Conservation (phyloP, 805 yeast species). For the Suhomyces pyralidae region DNA sequence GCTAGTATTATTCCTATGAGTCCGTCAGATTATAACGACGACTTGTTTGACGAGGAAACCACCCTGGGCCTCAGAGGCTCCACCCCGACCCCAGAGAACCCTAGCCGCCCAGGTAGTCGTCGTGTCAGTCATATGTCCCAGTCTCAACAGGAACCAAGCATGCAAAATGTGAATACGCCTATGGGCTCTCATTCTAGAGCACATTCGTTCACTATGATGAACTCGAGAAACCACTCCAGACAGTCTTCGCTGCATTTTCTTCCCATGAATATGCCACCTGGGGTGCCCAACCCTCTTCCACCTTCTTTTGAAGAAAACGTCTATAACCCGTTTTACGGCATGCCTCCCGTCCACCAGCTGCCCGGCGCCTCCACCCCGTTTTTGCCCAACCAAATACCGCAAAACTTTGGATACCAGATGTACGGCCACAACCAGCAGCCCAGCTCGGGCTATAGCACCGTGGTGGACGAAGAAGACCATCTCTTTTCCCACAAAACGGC, state of each 20-base stretch:
- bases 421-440: slow-evolving; percentile 8
- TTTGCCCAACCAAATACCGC: slow-evolving; percentile 2
- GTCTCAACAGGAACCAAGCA: too few species aligned
- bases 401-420: not conserved
- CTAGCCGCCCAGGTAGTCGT: too few species aligned
- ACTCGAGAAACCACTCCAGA: slow-evolving; percentile 5
- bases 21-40: too few species aligned
- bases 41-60: too few species aligned
- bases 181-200: slow-evolving; percentile 4
- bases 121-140: too few species aligned
- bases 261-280: slow-evolving; percentile 1
- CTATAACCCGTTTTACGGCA: slow-evolving; percentile 7
- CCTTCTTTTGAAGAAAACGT: slow-evolving; percentile 2
- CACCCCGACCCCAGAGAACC: too few species aligned
- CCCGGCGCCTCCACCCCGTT: slow-evolving; percentile 1
- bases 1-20: too few species aligned
- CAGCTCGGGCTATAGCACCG: slow-evolving; percentile 16
- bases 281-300: too few species aligned
- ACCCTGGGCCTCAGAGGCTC: too few species aligned
- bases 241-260: slow-evolving; percentile 7
- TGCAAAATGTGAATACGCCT: too few species aligned
- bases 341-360: slow-evolving; percentile 2
- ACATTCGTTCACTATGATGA: not conserved
- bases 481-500: slow-evolving; percentile 9
- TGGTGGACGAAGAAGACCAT: slow-evolving; percentile 19